Evolutionary conservation across 1,284 basidiomycete genomes (phyloP).

Genomic region (Sporisorium reilianum): DNA sequence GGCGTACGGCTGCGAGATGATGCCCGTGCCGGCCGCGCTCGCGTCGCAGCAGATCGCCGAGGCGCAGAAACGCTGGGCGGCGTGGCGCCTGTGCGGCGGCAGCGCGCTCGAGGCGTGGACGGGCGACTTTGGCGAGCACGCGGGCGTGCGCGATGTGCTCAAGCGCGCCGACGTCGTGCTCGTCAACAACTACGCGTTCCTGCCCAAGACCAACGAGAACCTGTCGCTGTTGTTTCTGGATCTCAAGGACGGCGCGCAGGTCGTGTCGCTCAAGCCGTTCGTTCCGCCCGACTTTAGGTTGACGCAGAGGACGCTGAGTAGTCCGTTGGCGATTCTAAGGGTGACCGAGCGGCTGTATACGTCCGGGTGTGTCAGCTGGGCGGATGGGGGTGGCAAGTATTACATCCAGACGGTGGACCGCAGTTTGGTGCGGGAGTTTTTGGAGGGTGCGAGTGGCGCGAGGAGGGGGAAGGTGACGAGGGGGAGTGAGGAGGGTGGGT

Average conservation of each 20-base stretch:
- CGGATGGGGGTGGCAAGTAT: slow-evolving; percentile 64
- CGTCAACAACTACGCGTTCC: slow-evolving; percentile 73
- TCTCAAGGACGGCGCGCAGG: slow-evolving; percentile 72
- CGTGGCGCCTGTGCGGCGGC: slow-evolving; percentile 72
- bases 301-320: slow-evolving; percentile 69
- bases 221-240: slow-evolving; percentile 74
- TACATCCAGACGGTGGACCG: slow-evolving; percentile 64
- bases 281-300: slow-evolving; percentile 72
- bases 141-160: slow-evolving; percentile 68
- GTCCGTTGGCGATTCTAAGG: slow-evolving; percentile 63
- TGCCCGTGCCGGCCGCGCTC: slow-evolving; percentile 72
- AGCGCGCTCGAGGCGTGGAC: slow-evolving; percentile 70
- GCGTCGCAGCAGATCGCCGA: slow-evolving; percentile 72
- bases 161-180: slow-evolving; percentile 73
- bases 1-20: slow-evolving; percentile 73
- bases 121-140: slow-evolving; percentile 72
- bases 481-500: slow-evolving; percentile 9
- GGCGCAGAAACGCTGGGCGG: slow-evolving; percentile 71
- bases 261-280: slow-evolving; percentile 74
- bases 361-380: slow-evolving; percentile 65
- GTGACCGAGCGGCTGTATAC: slow-evolving; percentile 59
- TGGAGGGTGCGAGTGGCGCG: slow-evolving; percentile 10
- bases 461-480: background rate
- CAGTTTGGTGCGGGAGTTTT: slow-evolving; percentile 41
- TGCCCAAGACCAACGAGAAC: slow-evolving; percentile 72